Evolutionary conservation across 305 asterid genomes (phyloP).

Genomic region (Fraxinus nigra): DNA sequence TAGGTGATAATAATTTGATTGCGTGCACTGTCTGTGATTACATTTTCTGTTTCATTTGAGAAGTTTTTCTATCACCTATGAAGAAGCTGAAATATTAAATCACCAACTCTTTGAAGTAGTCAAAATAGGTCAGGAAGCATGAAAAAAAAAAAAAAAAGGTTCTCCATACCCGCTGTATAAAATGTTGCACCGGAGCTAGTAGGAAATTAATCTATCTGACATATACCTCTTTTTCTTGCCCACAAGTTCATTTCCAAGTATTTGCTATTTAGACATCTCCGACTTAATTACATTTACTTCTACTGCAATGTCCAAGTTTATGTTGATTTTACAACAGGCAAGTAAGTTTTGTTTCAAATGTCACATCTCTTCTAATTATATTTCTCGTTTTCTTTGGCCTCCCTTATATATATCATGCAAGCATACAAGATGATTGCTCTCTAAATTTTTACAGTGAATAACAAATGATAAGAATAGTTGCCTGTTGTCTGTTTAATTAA

Average conservation of each 20-base stretch:
- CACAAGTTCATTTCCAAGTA: not conserved
- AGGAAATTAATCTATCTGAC: not conserved
- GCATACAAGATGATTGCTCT: constrained; percentile 16
- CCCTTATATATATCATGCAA: constrained; percentile 4
- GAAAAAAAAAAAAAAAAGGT: not conserved
- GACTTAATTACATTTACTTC: not conserved
- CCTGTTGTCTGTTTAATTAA: constrained; percentile 19
- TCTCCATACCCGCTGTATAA: not conserved
- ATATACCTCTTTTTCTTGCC: not conserved
- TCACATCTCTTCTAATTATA: constrained; percentile 11
- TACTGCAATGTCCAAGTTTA: not conserved
- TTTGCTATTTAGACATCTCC: not conserved
- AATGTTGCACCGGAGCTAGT: not conserved
- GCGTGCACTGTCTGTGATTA: not conserved
- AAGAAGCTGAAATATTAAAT: not conserved
- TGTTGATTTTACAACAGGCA: not conserved
- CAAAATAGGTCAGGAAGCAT: not conserved
- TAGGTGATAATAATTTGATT: constrained; percentile 3
- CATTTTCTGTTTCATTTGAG: not conserved
- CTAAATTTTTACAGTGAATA: constrained; percentile 17
- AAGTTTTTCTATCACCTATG: not conserved
- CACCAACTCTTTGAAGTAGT: not conserved
- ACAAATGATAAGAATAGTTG: not conserved
- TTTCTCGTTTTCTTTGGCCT: not conserved
- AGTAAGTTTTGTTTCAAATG: not conserved